Percentiles rank a stretch among this genome's conserved stretches.
Conservation (phyloP, 2,329 filamentous ascomycete species). For the Ophiocordyceps camponoti-rufipedis region DNA sequence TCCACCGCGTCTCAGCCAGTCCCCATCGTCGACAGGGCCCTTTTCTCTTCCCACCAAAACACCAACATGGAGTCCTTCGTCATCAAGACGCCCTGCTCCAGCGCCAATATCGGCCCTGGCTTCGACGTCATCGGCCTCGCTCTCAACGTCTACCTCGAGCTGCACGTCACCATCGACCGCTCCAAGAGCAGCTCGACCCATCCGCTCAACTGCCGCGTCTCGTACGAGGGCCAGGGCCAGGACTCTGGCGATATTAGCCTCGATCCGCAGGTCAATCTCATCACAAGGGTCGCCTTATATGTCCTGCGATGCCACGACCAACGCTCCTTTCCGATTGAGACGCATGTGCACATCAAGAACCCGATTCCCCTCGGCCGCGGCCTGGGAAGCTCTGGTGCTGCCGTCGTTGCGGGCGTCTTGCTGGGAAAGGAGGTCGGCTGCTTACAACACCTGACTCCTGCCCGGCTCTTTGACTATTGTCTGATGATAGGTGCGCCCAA, state of each 20-base stretch:
- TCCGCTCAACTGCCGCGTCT: slow-evolving; percentile 72
- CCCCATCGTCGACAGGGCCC: neutral
- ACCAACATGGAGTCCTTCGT: slow-evolving; percentile 38
- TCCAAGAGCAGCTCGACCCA: slow-evolving; percentile 31
- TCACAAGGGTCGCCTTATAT: slow-evolving; percentile 87
- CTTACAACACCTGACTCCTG: slow-evolving; percentile 53
- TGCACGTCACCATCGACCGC: slow-evolving; percentile 61
- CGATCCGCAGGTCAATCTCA: slow-evolving; percentile 72
- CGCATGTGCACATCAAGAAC: slow-evolving; percentile 87
- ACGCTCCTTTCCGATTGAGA: slow-evolving; percentile 66
- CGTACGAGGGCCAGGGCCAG: slow-evolving; percentile 71
- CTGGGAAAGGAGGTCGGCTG: slow-evolving; percentile 78
- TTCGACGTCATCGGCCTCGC: slow-evolving; percentile 97
- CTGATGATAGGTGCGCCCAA: slow-evolving; percentile 64
- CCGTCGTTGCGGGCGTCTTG: slow-evolving; percentile 88
- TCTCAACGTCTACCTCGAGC: slow-evolving; percentile 81
- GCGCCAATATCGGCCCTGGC: slow-evolving; percentile 90
- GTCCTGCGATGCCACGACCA: slow-evolving; percentile 84
- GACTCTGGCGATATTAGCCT: slow-evolving; percentile 58
- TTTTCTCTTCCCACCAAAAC: neutral
- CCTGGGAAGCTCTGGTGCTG: slow-evolving; percentile 86
- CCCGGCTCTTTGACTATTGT: slow-evolving; percentile 83
- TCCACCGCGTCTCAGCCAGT: neutral
- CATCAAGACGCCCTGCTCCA: slow-evolving; percentile 79
- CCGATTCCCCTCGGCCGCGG: slow-evolving; percentile 86